These are phyloP conservation scores for Fusarium lyarnte DNA, from an alignment of 2,329 filamentous ascomycete species.

Conservation along the genomic window DNA sequence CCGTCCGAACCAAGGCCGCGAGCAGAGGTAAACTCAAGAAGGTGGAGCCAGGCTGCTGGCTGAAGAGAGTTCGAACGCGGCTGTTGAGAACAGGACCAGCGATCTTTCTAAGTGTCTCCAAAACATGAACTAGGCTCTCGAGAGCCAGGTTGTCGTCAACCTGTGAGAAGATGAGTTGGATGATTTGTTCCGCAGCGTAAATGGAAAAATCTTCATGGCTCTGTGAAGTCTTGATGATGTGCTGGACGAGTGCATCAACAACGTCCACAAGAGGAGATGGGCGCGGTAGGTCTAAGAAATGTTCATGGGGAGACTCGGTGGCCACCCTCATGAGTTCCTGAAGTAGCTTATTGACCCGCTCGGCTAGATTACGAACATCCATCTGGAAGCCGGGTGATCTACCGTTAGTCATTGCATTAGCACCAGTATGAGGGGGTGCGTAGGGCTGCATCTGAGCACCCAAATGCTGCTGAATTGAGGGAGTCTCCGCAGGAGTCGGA, in stretches of 20 bases:
- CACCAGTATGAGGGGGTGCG: slow-evolving; percentile 59
- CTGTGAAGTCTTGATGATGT: slow-evolving; percentile 71
- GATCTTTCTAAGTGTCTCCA: slow-evolving; percentile 70
- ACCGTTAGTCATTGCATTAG: slow-evolving; percentile 58
- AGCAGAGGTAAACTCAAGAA: slow-evolving; percentile 68
- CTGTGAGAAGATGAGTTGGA: slow-evolving; percentile 63
- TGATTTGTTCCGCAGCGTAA: slow-evolving; percentile 69
- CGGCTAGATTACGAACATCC: slow-evolving; percentile 62
- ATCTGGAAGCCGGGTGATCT: slow-evolving; percentile 59
- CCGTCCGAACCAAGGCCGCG: slow-evolving; percentile 65
- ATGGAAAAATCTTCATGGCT: slow-evolving; percentile 68
- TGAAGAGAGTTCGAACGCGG: slow-evolving; percentile 65
- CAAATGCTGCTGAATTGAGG: slow-evolving; percentile 61
- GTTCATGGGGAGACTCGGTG: slow-evolving; percentile 64
- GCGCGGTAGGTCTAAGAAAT: slow-evolving; percentile 67
- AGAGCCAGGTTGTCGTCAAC: slow-evolving; percentile 66
- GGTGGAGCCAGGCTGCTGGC: slow-evolving; percentile 63
- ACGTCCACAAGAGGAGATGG: slow-evolving; percentile 69
- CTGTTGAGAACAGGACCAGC: slow-evolving; percentile 63
- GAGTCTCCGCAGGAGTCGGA: slow-evolving; percentile 68
- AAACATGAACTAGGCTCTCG: slow-evolving; percentile 70
- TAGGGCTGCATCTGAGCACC: slow-evolving; percentile 65
- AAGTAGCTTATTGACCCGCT: slow-evolving; percentile 67
- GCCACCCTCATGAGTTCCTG: slow-evolving; percentile 66
- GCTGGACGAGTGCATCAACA: slow-evolving; percentile 68